Evolutionary conservation across 352 stramenopile genomes (phyloP).

Genomic region (Phytophthora europaea): DNA sequence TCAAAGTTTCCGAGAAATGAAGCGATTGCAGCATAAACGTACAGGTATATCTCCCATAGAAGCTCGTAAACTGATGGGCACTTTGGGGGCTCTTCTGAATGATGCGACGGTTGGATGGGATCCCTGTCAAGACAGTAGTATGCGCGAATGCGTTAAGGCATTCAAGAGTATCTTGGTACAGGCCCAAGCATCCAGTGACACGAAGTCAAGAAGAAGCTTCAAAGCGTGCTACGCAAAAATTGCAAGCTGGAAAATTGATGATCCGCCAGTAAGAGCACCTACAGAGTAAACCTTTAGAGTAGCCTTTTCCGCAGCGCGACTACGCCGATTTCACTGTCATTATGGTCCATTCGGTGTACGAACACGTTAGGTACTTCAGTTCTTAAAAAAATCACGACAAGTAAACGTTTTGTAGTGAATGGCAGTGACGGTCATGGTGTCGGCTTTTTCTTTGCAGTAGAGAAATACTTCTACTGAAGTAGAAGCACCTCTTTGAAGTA

Average conservation of each 20-base stretch:
- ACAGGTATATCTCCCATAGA: not conserved
- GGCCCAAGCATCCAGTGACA: not conserved
- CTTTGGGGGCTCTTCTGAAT: not conserved
- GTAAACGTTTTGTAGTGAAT: no score
- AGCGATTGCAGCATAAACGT: not conserved
- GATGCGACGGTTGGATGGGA: not conserved
- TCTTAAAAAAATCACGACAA: no score
- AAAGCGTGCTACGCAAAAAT: not conserved
- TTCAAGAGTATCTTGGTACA: not conserved
- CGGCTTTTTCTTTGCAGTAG: no score
- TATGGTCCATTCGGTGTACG: no score
- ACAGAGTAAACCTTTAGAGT: not conserved
- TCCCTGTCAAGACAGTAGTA: not conserved
- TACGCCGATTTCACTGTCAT: no score
- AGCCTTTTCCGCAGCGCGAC: no score
- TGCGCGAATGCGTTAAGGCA: not conserved
- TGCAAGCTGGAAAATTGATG: not conserved
- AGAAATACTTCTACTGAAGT: no score
- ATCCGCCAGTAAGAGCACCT: not conserved
- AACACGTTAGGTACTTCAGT: no score
- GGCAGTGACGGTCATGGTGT: no score
- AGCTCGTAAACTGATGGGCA: not conserved
- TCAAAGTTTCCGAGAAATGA: not conserved
- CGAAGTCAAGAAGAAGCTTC: not conserved
- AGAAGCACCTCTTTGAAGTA: no score